Base-by-base conservation (phyloP, 768 basidiomycete genomes). In the Leccinum subtestaceum region DNA sequence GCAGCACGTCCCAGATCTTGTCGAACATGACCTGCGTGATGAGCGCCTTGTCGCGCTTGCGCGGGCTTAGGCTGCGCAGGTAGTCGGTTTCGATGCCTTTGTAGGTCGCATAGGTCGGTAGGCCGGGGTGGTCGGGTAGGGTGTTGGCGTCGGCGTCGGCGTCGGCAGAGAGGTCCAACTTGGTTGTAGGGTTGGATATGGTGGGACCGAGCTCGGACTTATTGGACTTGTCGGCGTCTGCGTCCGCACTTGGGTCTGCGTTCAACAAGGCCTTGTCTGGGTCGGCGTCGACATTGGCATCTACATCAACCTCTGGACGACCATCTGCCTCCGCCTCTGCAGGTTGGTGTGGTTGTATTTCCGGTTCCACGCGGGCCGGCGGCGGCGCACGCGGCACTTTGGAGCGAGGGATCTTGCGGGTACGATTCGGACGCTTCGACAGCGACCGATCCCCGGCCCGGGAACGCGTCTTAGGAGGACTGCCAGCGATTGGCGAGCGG, bases 11-110 rank as follows among this genome's bases (percentile, higher is more conserved):
- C 81, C 87, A 86, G 71, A 91, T 85, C 48, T 84, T 76, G 74
- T 87, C 86, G 68, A 90, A 90, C 78, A 87, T 78, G 32, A 73
- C 73, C 65, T 86, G 87, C 12, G 83, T 84, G 70, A 93, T 86
- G 58, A 92, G 81, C 4, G 89, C 87, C 70, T 91, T 92, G 38
- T 82, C 82, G 6, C 78, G 73, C 63, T 84, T 84, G 54, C 82
- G 77, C 3, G 81, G 76, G 54, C 81, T 83, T 31, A 92, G 80
- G 17, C 80, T 80, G 19, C 69, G 65, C 53, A 91, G 74, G 70
- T 92, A 92, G 34, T 75, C 74, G 0, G 74, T 70, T 64, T 88
- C 83, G 65, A 88, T 79, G 38, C 74, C 69, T 51, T 84, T 80
- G 74, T 87, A 91, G 52, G 83, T 81, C 9, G 75, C 77, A 57